Evolutionary conservation across 2,329 filamentous ascomycete species (phyloP), one percentile per base, ranked within the genome.

Genomic region (Xylariaceae sp.): DNA sequence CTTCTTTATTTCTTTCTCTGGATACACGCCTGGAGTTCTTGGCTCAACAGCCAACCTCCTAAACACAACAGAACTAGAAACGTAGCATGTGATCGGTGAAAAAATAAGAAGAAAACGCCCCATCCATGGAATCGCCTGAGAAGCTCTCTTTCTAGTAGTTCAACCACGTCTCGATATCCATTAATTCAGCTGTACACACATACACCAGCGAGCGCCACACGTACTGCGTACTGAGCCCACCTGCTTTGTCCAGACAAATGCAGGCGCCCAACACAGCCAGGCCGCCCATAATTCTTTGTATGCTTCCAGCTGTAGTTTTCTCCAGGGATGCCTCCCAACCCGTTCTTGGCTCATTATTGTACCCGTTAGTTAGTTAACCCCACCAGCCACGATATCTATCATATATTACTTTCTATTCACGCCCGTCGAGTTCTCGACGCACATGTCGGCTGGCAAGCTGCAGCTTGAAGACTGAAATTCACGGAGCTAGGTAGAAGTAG

Each of bases 81-180:
- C 8, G 11, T 42, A 42, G 11, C 11, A 42, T 42, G 11, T 9
- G 37, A 54, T 52, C 53, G 52, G 50, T 53, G 44, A 60, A 37
- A 61, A 55, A 60, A 60, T 45, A 62, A 59, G 42, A 59, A 54
- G 58, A 66, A 45, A 45, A 62, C 62, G 60, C 62, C 68, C 66
- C 62, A 35, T 64, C 66, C 66, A 61, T 68, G 62, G 58, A 13
- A 63, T 63, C 65, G 59, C 59, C 59, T 61, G 59, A 65, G 60
- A 59, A 61, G 62, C 64, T 62, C 23, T 30, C 23, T 70, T 62
- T 70, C 66, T 70, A 70, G 66, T 42, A 42, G 8, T 70, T 70
- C 66, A 68, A 70, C 69, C 67, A 66, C 70, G 66, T 63, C 66
- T 66, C 57, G 63, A 66, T 71, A 70, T 71, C 68, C 69, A 70